Evolutionary conservation across 202 grass and related monocot species (phyloP).

Genomic region (Elaeis oleifera): DNA sequence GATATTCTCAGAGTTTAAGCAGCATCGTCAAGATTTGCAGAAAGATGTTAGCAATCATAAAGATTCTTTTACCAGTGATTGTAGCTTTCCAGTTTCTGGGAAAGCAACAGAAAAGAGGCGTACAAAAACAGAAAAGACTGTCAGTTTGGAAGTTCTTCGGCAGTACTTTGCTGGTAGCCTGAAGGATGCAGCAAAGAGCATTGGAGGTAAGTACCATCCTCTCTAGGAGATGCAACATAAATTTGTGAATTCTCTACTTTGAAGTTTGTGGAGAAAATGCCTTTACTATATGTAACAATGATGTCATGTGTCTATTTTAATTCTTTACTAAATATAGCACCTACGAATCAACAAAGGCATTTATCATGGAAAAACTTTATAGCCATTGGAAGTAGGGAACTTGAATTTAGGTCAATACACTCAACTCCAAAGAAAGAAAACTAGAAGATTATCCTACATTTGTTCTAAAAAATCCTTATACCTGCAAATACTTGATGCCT

Average conservation of each 20-base stretch:
- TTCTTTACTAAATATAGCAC: no score
- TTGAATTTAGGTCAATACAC: no score
- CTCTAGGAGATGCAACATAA: conserved; percentile 19
- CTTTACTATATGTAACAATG: conserved; percentile 22
- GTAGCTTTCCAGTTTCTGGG: conserved; percentile 27
- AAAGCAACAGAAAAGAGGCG: conserved; percentile 48
- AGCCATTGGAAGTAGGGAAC: no score
- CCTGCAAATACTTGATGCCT: no score
- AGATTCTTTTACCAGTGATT: conserved; percentile 18
- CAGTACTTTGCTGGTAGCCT: conserved; percentile 88
- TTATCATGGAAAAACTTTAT: no score
- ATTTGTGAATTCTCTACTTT: conserved; percentile 31
- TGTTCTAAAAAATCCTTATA: no score
- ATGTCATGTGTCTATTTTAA: background rate
- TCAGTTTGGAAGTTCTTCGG: conserved; percentile 67
- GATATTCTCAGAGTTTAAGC: conserved; percentile 6
- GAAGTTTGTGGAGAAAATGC: conserved; percentile 14
- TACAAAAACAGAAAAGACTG: conserved; percentile 68
- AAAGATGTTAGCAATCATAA: conserved; percentile 10
- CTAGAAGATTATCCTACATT: no score
- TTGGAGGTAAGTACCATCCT: conserved; percentile 57
- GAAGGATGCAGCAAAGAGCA: conserved; percentile 84
- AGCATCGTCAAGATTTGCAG: conserved; percentile 24
- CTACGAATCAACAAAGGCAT: no score
- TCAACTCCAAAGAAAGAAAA: no score